A percentile compares a stretch with the other conserved stretches of the same genome.
These are phyloP conservation scores for Cucumis hystrix DNA, from an alignment of 306 rosid species.

Conservation along the genomic window DNA sequence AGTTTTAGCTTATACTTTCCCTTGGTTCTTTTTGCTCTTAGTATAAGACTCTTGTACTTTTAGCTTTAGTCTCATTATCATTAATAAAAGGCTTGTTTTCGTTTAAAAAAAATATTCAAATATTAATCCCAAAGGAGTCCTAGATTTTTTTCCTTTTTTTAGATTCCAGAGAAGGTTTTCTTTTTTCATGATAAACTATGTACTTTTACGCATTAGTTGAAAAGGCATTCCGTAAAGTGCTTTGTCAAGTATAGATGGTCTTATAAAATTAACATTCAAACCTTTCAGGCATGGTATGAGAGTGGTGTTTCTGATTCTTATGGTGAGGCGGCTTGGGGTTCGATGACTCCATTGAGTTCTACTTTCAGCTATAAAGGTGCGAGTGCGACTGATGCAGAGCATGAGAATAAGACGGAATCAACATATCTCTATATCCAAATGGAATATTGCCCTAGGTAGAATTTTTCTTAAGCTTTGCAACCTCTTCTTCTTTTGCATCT, in stretches of 20 bases:
- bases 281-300: conserved; percentile 93
- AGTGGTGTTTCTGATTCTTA: conserved; percentile 52
- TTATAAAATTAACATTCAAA: conserved; percentile 7
- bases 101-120: background rate
- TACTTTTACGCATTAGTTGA: background rate
- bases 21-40: too few species aligned
- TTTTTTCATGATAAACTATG: background rate
- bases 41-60: too few species aligned
- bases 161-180: background rate
- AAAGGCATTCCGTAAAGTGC: background rate
- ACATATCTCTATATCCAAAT: conserved; percentile 91
- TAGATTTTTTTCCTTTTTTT: background rate
- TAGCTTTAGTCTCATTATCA: too few species aligned
- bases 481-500: conserved; percentile 8
- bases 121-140: background rate
- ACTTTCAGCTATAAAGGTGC: conserved; percentile 41
- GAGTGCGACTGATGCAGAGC: conserved; percentile 42
- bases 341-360: conserved; percentile 57
- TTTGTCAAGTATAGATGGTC: background rate
- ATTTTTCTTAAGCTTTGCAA: conserved; percentile 8
- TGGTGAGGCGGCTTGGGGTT: conserved; percentile 48
- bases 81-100: too few species aligned
- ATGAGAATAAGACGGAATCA: conserved; percentile 65
- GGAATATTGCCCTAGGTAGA: conserved; percentile 92
- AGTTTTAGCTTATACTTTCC: too few species aligned